Conservation (phyloP, 164 flowering plant species). For the Vitis riparia region DNA sequence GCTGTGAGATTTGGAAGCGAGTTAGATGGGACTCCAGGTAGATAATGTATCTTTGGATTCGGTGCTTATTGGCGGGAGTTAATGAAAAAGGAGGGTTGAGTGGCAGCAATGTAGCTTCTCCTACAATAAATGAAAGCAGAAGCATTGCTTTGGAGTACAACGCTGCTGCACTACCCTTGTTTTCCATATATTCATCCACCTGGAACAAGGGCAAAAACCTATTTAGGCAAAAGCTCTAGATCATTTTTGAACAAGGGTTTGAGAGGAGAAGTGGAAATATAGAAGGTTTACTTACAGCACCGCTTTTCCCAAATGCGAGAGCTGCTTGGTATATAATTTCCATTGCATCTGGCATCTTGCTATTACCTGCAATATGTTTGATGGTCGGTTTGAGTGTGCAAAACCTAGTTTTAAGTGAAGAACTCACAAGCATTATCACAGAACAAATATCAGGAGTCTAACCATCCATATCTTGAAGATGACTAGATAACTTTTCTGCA, state of each 20-base stretch:
- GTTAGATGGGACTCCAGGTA: conserved; percentile 31
- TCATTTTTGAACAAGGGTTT: neutral
- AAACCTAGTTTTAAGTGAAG: neutral
- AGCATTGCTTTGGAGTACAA: conserved; percentile 45
- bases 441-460: conserved; percentile 8
- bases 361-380: conserved; percentile 30
- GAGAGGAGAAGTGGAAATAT: neutral
- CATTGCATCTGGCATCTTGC: conserved; percentile 60
- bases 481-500: conserved; percentile 40
- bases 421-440: neutral
- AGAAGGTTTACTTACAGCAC: conserved; percentile 43
- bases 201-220: conserved; percentile 19
- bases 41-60: conserved; percentile 37
- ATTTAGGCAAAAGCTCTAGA: neutral
- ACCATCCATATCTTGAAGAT: conserved; percentile 40
- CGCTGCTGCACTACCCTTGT: conserved; percentile 34
- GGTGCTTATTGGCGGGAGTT: conserved; percentile 27
- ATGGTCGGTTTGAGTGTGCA: neutral
- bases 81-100: conserved; percentile 50
- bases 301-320: conserved; percentile 36
- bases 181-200: conserved; percentile 50
- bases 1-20: conserved; percentile 15
- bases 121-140: conserved; percentile 45
- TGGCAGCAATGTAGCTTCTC: conserved; percentile 46
- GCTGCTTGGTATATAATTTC: conserved; percentile 46